Base-by-base conservation (phyloP, 2,329 filamentous ascomycete genomes). In the Neoascochyta sp. region DNA sequence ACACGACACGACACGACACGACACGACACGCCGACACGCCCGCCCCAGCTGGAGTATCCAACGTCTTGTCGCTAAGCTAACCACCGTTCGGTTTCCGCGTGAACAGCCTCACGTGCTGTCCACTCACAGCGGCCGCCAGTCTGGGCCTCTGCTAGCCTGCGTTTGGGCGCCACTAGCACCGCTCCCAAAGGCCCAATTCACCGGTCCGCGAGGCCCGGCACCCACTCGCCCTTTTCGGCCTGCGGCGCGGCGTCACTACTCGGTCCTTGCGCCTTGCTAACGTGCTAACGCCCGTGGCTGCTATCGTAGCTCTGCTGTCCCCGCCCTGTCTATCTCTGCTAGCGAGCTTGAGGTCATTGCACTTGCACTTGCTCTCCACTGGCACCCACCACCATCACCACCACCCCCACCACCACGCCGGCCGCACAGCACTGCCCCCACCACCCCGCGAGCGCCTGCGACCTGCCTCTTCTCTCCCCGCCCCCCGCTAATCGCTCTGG, bases 401-500 rank as follows among this genome's bases (percentile, higher is more conserved):
- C 38, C 32, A 34, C 34, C 22, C 21, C 29, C 26, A 26, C 39
- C 32, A 20, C 34, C 24, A 36, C 36, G 12, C 27, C 44, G 34
- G 24, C 31, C 34, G 29, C 37, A 36, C 39, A 45, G 42, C 46
- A 41, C 43, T 36, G 41, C 36, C 41, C 29, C 24, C 34, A 17
- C 36, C 47, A 35, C 36, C 32, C 32, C 41, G 23, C 34, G 35
- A 38, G 36, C 45, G 22, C 22, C 28, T 24, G 24, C 18, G 29
- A 32, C 36, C 9, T 27, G 18, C n/a, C n/a, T n/a, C n/a, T 34
- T 33, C 34, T 22, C 34, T 24, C 25, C 23, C 23, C 28, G 17
- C 32, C 16, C 34, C 27, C 27, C 39, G 18, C 52, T 47, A 53
- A 57, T 52, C 57, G 53, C 51, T 57, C 58, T 64, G 61, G 61